Evolutionary conservation across 2,329 filamentous ascomycete genomes (phyloP).

Genomic region (Pseudogymnoascus verrucosus): DNA sequence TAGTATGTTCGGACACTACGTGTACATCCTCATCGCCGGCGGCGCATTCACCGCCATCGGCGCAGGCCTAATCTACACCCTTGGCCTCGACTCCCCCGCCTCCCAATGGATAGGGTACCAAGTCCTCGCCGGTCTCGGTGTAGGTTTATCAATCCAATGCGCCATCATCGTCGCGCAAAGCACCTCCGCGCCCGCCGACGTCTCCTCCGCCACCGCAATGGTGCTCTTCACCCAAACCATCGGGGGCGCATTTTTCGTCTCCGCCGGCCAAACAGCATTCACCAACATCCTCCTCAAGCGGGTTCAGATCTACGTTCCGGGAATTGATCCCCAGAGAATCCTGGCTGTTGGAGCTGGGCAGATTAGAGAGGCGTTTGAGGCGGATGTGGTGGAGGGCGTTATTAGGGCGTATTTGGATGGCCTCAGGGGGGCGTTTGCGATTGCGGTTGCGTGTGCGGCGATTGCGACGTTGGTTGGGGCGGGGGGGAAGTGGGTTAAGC

Average conservation of each 20-base stretch:
- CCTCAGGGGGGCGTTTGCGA: slow-evolving; percentile 54
- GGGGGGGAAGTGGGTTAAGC: slow-evolving; percentile 29
- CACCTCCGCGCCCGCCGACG: slow-evolving; percentile 33
- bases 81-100: slow-evolving; percentile 38
- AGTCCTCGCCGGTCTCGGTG: slow-evolving; percentile 46
- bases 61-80: slow-evolving; percentile 50
- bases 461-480: slow-evolving; percentile 31
- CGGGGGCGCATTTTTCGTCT: slow-evolving; percentile 43
- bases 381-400: slow-evolving; percentile 43
- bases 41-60: slow-evolving; percentile 25
- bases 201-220: slow-evolving; percentile 40
- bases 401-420: slow-evolving; percentile 54
- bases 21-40: slow-evolving; percentile 29
- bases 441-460: slow-evolving; percentile 43
- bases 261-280: slow-evolving; percentile 40
- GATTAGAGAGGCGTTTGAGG: slow-evolving; percentile 43
- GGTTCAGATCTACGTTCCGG: slow-evolving; percentile 30
- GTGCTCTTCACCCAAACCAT: slow-evolving; percentile 41
- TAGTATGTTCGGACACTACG: slow-evolving; percentile 29
- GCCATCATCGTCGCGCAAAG: slow-evolving; percentile 31
- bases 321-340: slow-evolving; percentile 31
- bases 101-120: slow-evolving; percentile 51
- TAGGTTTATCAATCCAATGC: slow-evolving; percentile 46
- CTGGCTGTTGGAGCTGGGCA: slow-evolving; percentile 44
- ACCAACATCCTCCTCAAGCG: slow-evolving; percentile 36